phyloP scores from a whole-genome alignment of 768 basidiomycete genomes.

The Tylopilus plumbeoviolaceoides region DNA sequence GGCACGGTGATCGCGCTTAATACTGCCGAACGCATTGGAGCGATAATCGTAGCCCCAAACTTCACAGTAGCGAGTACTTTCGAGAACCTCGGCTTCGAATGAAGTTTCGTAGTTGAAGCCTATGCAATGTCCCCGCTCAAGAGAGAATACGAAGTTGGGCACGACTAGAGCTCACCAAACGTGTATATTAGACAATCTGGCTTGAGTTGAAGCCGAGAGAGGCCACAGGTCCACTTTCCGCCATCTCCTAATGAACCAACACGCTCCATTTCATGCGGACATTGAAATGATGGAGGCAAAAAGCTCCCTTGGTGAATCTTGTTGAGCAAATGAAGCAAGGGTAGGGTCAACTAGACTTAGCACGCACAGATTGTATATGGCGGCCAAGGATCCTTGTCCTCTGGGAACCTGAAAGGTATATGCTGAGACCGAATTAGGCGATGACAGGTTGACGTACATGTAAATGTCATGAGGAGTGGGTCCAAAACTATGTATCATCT shows the following conservation, averaged over 20 bases:
- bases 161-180: slow-evolving; percentile 39
- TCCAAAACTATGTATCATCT: slow-evolving; percentile 52
- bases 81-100: slow-evolving; percentile 57
- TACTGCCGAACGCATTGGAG: slow-evolving; percentile 32
- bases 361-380: slow-evolving; percentile 55
- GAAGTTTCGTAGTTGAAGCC: slow-evolving; percentile 59
- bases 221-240: slow-evolving; percentile 68
- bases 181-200: slow-evolving; percentile 58
- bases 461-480: slow-evolving; percentile 44
- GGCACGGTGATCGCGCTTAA: slow-evolving; percentile 33
- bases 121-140: slow-evolving; percentile 7
- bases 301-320: slow-evolving; percentile 38
- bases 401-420: slow-evolving; percentile 43
- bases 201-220: slow-evolving; percentile 51
- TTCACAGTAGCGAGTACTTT: slow-evolving; percentile 43
- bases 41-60: slow-evolving; percentile 61
- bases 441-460: slow-evolving; percentile 27
- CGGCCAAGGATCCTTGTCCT: slow-evolving; percentile 50
- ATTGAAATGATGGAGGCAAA: slow-evolving; percentile 40
- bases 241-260: slow-evolving; percentile 57
- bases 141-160: not conserved
- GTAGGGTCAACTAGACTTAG: not conserved
- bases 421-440: slow-evolving; percentile 1
- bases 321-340: slow-evolving; percentile 1
- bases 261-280: slow-evolving; percentile 42